Percentiles rank a stretch among this genome's conserved stretches.
Evolutionary conservation across 2,329 filamentous ascomycete genomes (phyloP).

Genomic region (Teratosphaeria viscida): DNA sequence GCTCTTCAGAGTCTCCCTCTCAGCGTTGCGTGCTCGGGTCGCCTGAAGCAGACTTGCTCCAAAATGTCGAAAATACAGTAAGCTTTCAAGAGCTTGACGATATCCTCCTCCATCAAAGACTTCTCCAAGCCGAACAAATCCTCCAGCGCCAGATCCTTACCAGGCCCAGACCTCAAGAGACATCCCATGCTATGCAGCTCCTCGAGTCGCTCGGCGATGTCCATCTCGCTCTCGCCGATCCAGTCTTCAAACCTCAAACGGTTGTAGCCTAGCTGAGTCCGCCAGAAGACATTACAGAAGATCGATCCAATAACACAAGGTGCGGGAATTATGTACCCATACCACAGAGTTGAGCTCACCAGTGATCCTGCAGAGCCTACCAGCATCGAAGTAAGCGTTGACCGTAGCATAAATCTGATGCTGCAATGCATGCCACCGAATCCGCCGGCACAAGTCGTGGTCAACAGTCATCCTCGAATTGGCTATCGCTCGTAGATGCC

Average conservation of each 20-base stretch:
- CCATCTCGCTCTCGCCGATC: not conserved
- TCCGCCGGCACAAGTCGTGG: constrained; percentile 6
- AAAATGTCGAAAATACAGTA: not conserved
- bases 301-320: constrained; percentile 35
- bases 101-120: not conserved
- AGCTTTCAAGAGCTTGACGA: not conserved
- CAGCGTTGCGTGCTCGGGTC: not conserved
- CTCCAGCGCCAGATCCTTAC: not conserved
- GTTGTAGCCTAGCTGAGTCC: constrained; percentile 6
- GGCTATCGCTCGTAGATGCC: constrained; percentile 22
- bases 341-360: constrained; percentile 42
- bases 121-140: not conserved
- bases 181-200: not conserved
- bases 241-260: not conserved
- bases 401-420: constrained; percentile 37
- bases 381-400: constrained; percentile 36
- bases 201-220: not conserved
- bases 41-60: not conserved
- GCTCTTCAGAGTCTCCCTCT: not conserved
- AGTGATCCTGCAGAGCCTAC: constrained; percentile 41
- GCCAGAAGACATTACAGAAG: constrained; percentile 7
- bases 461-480: constrained; percentile 10
- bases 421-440: constrained; percentile 23
- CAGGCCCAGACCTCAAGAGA: not conserved
- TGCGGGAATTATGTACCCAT: constrained; percentile 42